A percentile compares a stretch with the other conserved stretches of the same genome.
Evolutionary conservation across 305 asterid genomes (phyloP).

Genomic region (Rubia tinctorum): DNA sequence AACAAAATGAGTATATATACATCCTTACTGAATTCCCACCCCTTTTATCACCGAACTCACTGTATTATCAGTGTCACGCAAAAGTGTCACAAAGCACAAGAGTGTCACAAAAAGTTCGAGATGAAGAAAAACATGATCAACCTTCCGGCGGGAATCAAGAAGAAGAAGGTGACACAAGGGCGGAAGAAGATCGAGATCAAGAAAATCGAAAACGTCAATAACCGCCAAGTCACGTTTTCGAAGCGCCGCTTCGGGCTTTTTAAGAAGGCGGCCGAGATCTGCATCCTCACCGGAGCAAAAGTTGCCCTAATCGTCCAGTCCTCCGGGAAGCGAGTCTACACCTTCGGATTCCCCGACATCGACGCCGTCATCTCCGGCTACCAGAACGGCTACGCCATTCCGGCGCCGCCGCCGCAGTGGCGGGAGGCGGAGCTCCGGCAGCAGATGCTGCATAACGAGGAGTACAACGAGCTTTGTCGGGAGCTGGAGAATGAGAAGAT

Average conservation of each 20-base stretch:
- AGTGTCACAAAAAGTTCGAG: not conserved
- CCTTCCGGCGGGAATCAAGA: not conserved
- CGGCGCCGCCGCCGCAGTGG: not conserved
- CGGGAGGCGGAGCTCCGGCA: conserved; percentile 13
- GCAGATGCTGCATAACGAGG: conserved; percentile 18
- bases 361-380: conserved; percentile 27
- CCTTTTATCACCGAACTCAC: too few species aligned
- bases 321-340: conserved; percentile 27
- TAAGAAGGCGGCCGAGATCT: conserved; percentile 24
- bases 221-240: conserved; percentile 23
- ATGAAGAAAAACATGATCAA: not conserved
- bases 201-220: conserved; percentile 18
- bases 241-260: conserved; percentile 20
- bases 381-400: conserved; percentile 12
- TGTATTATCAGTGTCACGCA: too few species aligned
- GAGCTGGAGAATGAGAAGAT: conserved; percentile 45
- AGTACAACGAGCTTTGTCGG: conserved; percentile 27
- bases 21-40: too few species aligned
- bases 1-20: too few species aligned
- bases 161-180: conserved; percentile 16
- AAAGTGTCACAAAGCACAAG: too few species aligned
- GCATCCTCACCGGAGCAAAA: conserved; percentile 16
- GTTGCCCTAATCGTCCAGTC: conserved; percentile 18
- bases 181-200: conserved; percentile 24
- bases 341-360: conserved; percentile 33